Base-by-base conservation (phyloP, 2,329 filamentous ascomycete genomes). In the Aaosphaeria arxii region DNA sequence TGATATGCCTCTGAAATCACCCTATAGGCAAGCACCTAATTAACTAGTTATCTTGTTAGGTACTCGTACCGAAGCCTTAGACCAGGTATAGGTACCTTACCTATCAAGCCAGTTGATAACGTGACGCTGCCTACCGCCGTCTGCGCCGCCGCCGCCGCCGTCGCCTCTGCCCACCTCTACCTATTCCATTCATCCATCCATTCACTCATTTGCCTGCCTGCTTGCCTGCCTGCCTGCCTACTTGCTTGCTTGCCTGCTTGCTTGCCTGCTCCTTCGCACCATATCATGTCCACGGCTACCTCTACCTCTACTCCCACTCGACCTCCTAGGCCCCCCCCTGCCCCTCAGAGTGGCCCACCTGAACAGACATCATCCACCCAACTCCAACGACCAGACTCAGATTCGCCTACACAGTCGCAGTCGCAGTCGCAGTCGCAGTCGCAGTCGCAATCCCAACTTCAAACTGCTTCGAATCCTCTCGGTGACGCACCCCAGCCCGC, bases 261-360 rank as follows among this genome's bases (percentile, higher is more conserved):
- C 17, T 24, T 24, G 17, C 3, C 17, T 24, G 17, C 17, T 24
- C 17, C 2, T 24, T 24, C 17, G 17, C 17, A 24, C 17, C 17
- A 24, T n/a, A 36, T 36, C 33, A 67, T 66, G 61, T 57, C 59
- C 46, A 61, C 42, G 49, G 51, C 62, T 38, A 56, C 54, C 11
- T 55, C 61, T 33, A 53, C 42, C 49, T 51, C 62, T 38, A 56
- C 54, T 11, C 56, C 61, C 36, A 53, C 54, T 48, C 50, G 47
- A 45, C 54, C 52, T 24, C 49, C 51, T 43, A 46, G 52, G 40
- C 48, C 55, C 33, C 45, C 33, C n/a, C 33, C n/a, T 24, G 41
- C 46, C 32, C 46, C 50, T 31, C 56, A 60, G 35, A 57, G 64
- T 52, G 59, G 51, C 50, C 67, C 62, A 11, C 61, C 62, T 46